phyloP scores from a whole-genome alignment of 2,329 filamentous ascomycete genomes.

The Chlorencoelia australis region DNA sequence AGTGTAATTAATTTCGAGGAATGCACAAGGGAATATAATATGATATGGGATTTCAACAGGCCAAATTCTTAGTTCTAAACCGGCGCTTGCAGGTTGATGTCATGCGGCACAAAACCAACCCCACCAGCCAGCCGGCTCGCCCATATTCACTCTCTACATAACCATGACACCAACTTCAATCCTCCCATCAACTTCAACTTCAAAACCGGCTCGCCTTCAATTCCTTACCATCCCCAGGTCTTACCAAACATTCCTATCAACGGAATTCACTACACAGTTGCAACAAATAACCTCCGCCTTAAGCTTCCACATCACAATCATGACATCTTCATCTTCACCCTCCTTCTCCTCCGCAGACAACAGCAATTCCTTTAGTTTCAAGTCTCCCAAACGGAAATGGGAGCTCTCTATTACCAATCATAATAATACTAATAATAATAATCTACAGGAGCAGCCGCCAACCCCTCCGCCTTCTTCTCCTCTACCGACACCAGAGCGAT shows the following conservation, averaged over 20 bases:
- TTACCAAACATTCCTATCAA: neutral
- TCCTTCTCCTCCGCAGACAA: neutral
- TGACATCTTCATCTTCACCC: neutral
- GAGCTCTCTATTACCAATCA: no score
- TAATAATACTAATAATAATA: slow-evolving; percentile 1
- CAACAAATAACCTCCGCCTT: neutral
- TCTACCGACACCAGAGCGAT: no score
- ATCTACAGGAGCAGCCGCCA: neutral
- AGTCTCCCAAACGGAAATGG: slow-evolving; percentile 15
- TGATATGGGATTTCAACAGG: no score
- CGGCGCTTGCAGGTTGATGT: no score
- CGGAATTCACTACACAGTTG: neutral
- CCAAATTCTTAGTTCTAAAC: no score
- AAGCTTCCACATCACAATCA: neutral
- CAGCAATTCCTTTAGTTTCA: slow-evolving; percentile 1
- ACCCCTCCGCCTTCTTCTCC: slow-evolving; percentile 7
- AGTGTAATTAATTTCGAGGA: no score
- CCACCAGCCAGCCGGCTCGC: no score
- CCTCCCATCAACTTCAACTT: neutral
- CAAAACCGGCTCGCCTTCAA: neutral
- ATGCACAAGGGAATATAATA: no score
- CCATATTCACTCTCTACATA: no score
- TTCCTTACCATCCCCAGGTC: neutral
- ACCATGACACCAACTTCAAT: no score
- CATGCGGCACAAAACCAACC: no score